phyloP scores from a whole-genome alignment of 2,329 filamentous ascomycete species.

The Exutisphaerella laricina region DNA sequence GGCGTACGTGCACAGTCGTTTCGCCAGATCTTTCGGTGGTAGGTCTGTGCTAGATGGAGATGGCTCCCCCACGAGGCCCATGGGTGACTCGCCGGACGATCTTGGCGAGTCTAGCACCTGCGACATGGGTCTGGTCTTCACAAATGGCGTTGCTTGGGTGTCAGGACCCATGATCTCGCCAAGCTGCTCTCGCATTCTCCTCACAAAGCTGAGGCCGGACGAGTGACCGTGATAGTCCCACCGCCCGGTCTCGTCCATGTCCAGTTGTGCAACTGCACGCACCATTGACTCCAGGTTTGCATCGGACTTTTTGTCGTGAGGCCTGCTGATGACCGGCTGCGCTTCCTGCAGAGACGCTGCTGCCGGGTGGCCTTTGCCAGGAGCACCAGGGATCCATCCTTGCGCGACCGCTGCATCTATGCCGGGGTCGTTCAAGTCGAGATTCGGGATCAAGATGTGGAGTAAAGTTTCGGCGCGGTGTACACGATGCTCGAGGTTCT shows the following conservation, averaged over 20 bases:
- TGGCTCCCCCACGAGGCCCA: constrained; percentile 53
- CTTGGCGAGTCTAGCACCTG: constrained; percentile 63
- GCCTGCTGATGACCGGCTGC: constrained; percentile 24
- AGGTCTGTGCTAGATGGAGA: constrained; percentile 56
- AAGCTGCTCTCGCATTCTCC: constrained; percentile 81
- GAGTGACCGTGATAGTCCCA: constrained; percentile 96
- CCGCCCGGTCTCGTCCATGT: constrained; percentile 83
- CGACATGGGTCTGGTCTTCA: constrained; percentile 49
- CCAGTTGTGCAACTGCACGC: constrained; percentile 81
- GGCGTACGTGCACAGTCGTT: constrained; percentile 53
- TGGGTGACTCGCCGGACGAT: constrained; percentile 56
- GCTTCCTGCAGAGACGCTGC: constrained; percentile 22
- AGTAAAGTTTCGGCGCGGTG: constrained; percentile 78
- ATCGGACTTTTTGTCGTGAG: constrained; percentile 46
- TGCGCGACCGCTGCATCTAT: constrained; percentile 64
- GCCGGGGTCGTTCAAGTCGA: constrained; percentile 78
- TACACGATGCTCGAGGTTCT: constrained; percentile 75
- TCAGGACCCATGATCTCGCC: constrained; percentile 66
- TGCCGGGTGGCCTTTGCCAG: constrained; percentile 27
- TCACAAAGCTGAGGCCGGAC: constrained; percentile 83
- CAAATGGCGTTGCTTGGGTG: constrained; percentile 53
- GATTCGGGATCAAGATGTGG: constrained; percentile 72
- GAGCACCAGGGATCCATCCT: constrained; percentile 36
- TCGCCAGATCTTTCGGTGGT: constrained; percentile 57
- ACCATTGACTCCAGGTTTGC: constrained; percentile 89